phyloP scores from a whole-genome alignment of 495 filamentous ascomycete species.

The Talaromyces wortmannii region DNA sequence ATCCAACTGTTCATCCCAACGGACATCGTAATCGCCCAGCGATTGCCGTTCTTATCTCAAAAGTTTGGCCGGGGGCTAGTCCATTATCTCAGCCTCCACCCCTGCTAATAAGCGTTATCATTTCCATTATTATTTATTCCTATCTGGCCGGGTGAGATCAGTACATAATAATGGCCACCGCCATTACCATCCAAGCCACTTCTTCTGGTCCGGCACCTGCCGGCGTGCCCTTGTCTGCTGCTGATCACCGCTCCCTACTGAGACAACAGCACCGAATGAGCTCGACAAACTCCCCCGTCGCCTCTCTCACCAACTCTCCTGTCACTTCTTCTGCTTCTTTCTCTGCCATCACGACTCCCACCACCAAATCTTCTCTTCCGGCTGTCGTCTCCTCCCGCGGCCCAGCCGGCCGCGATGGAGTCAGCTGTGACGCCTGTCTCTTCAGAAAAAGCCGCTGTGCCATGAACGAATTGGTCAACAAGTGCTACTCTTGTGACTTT shows the following conservation, averaged over 20 bases:
- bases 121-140: background rate
- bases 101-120: background rate
- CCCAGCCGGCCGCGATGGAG: slow-evolving; percentile 34
- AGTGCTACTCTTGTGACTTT: slow-evolving; percentile 47
- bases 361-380: slow-evolving; percentile 1
- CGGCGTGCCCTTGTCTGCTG: slow-evolving; percentile 1
- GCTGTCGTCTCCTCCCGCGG: slow-evolving; percentile 10
- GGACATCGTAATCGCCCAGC: background rate
- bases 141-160: background rate
- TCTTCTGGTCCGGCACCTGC: slow-evolving; percentile 11
- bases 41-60: background rate
- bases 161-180: slow-evolving; percentile 27
- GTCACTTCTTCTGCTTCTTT: slow-evolving; percentile 13
- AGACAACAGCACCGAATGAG: slow-evolving; percentile 13
- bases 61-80: background rate
- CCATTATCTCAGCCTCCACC: background rate
- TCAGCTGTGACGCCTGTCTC: slow-evolving; percentile 73
- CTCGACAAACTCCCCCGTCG: slow-evolving; percentile 22
- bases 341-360: slow-evolving; percentile 5
- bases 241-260: slow-evolving; percentile 10
- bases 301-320: slow-evolving; percentile 19
- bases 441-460: slow-evolving; percentile 85
- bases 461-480: slow-evolving; percentile 56
- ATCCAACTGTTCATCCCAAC: background rate
- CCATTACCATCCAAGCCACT: slow-evolving; percentile 33